Percentiles rank a stretch among this genome's conserved stretches.
Conservation (phyloP, 164 flowering plant genomes). For the Malania oleifera region DNA sequence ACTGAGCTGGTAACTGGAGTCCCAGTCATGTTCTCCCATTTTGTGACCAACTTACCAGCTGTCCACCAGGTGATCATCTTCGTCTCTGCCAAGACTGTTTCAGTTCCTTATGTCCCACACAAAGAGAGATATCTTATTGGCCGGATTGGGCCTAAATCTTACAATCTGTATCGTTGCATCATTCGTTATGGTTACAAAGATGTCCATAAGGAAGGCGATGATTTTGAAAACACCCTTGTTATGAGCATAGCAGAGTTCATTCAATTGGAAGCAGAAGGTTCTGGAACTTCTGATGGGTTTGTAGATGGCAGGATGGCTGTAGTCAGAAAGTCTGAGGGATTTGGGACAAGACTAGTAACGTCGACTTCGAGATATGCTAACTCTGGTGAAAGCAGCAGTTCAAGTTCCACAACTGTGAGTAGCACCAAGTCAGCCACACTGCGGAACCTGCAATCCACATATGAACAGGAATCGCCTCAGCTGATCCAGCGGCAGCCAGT, state of each 20-base stretch:
- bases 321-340: slow-evolving; percentile 42
- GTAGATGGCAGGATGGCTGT: slow-evolving; percentile 57
- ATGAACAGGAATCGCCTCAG: slow-evolving; percentile 41
- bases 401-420: slow-evolving; percentile 10
- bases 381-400: slow-evolving; percentile 12
- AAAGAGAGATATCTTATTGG: slow-evolving; percentile 68
- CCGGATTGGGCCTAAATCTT: slow-evolving; percentile 60
- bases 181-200: slow-evolving; percentile 75
- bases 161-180: slow-evolving; percentile 68
- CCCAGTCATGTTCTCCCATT: slow-evolving; percentile 63
- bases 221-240: slow-evolving; percentile 50
- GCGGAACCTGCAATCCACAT: slow-evolving; percentile 30
- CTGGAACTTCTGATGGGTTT: slow-evolving; percentile 25
- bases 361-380: slow-evolving; percentile 24
- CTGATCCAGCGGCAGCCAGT: slow-evolving; percentile 23
- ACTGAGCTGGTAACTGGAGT: slow-evolving; percentile 63
- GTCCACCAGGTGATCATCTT: slow-evolving; percentile 68
- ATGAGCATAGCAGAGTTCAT: slow-evolving; percentile 72
- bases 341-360: slow-evolving; percentile 37
- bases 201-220: slow-evolving; percentile 31
- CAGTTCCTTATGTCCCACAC: slow-evolving; percentile 42
- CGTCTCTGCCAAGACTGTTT: slow-evolving; percentile 56
- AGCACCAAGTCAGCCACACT: slow-evolving; percentile 44
- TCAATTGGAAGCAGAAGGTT: slow-evolving; percentile 57
- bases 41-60: slow-evolving; percentile 62